These are phyloP conservation scores for Starmerella vitae DNA, from an alignment of 805 yeast genomes.

Conservation along the genomic window DNA sequence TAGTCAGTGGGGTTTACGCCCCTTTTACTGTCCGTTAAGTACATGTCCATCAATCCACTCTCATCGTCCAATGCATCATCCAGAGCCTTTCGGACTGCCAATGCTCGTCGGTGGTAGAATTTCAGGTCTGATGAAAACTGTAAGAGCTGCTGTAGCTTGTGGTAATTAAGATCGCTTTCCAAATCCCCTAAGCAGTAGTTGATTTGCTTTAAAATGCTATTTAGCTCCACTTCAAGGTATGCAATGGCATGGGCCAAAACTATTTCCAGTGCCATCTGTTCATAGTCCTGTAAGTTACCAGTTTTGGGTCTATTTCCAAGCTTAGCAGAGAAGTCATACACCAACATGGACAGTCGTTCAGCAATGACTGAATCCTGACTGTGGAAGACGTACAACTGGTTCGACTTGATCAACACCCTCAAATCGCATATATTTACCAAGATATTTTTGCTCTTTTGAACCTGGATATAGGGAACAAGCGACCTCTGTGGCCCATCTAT, in stretches of 20 bases:
- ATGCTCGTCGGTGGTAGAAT: conserved; percentile 59
- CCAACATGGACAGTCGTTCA: conserved; percentile 54
- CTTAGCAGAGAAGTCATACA: conserved; percentile 73
- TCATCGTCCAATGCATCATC: conserved; percentile 79
- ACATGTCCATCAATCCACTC: conserved; percentile 72
- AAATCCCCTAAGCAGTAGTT: conserved; percentile 52
- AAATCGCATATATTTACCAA: conserved; percentile 49
- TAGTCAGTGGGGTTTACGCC: conserved; percentile 26
- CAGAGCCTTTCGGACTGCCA: conserved; percentile 62
- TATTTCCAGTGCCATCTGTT: conserved; percentile 71
- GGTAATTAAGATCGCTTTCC: conserved; percentile 70
- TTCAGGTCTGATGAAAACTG: conserved; percentile 59
- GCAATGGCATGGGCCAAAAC: conserved; percentile 71
- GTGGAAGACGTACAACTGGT: conserved; percentile 51
- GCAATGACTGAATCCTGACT: conserved; percentile 40
- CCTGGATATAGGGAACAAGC: conserved; percentile 52
- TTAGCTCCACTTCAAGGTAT: conserved; percentile 61
- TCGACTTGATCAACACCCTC: conserved; percentile 45
- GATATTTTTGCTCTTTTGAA: conserved; percentile 39
- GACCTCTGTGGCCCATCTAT: conserved; percentile 44
- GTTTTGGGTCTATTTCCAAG: conserved; percentile 30
- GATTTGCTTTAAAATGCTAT: conserved; percentile 43
- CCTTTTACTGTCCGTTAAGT: conserved; percentile 36
- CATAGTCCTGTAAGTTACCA: conserved; percentile 41
- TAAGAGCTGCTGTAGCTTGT: conserved; percentile 55